Conservation (phyloP, 2,329 filamentous ascomycete genomes). For the Claviceps humidiphila region DNA sequence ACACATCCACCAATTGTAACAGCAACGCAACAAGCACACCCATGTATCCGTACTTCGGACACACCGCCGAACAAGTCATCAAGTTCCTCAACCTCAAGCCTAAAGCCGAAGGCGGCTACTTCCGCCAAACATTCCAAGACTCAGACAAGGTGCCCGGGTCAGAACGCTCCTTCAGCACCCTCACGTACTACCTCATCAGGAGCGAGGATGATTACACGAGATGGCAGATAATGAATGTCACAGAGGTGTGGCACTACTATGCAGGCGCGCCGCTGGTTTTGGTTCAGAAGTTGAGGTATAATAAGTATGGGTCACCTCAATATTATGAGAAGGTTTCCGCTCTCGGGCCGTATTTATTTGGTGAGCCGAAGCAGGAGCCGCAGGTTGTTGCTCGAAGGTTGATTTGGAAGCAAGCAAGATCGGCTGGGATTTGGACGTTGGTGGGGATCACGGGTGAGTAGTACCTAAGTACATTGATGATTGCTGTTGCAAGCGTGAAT, state of each 20-base stretch:
- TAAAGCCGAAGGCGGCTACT: constrained; percentile 37
- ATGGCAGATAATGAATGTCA: constrained; percentile 35
- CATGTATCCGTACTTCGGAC: neutral
- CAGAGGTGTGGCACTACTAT: constrained; percentile 40
- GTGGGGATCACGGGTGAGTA: constrained; percentile 21
- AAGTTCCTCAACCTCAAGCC: constrained; percentile 26
- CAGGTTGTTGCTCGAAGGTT: constrained; percentile 26
- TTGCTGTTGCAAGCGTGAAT: neutral
- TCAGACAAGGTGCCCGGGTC: constrained; percentile 3
- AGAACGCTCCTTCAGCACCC: constrained; percentile 30
- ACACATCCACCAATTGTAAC: neutral
- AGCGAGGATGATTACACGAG: constrained; percentile 26
- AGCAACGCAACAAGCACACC: neutral
- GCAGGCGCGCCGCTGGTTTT: constrained; percentile 35
- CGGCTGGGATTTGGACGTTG: constrained; percentile 28
- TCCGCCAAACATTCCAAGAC: constrained; percentile 32
- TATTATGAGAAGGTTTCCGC: constrained; percentile 17
- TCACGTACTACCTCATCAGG: constrained; percentile 40
- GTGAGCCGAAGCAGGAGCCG: constrained; percentile 20
- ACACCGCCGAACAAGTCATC: constrained; percentile 27
- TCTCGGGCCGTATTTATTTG: constrained; percentile 30
- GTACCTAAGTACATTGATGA: no score
- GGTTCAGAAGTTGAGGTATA: constrained; percentile 10
- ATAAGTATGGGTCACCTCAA: no score
- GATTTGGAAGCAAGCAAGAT: constrained; percentile 31